Evolutionary conservation across 306 rosid species (phyloP).

Genomic region (Notholithocarpus densiflorus): DNA sequence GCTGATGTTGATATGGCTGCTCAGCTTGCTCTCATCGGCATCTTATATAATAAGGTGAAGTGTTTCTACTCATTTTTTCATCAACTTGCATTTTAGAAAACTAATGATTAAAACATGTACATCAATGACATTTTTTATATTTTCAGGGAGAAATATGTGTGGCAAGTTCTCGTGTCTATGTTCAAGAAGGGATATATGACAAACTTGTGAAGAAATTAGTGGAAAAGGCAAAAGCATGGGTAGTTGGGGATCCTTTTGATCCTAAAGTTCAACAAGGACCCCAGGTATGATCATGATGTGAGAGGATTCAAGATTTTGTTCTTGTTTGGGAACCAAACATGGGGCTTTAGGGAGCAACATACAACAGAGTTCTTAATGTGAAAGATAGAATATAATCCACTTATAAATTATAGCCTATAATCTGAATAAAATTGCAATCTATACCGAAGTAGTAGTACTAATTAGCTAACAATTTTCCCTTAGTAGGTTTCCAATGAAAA

Average conservation of each 20-base stretch:
- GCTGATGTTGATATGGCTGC: constrained; percentile 65
- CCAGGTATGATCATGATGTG: constrained; percentile 25
- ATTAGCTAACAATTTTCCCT: too few species aligned
- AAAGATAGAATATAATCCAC: too few species aligned
- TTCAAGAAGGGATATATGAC: constrained; percentile 55
- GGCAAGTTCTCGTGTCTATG: constrained; percentile 49
- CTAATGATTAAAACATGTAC: neutral
- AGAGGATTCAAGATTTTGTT: too few species aligned
- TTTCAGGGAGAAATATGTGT: constrained; percentile 49
- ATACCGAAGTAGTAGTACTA: too few species aligned
- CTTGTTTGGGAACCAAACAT: too few species aligned
- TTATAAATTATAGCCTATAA: too few species aligned
- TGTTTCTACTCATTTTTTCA: neutral
- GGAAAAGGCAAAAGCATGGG: constrained; percentile 35
- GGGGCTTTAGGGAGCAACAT: too few species aligned
- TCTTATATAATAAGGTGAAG: constrained; percentile 61
- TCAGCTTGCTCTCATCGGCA: constrained; percentile 66
- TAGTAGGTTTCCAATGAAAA: too few species aligned
- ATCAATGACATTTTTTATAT: neutral
- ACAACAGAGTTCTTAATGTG: too few species aligned
- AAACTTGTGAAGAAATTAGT: constrained; percentile 34
- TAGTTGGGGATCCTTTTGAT: constrained; percentile 58
- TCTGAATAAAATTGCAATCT: too few species aligned
- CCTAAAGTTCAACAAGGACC: constrained; percentile 48
- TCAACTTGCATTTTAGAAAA: neutral